phyloP scores from a whole-genome alignment of 441 rosid genomes.

The Adansonia rubrostipa region DNA sequence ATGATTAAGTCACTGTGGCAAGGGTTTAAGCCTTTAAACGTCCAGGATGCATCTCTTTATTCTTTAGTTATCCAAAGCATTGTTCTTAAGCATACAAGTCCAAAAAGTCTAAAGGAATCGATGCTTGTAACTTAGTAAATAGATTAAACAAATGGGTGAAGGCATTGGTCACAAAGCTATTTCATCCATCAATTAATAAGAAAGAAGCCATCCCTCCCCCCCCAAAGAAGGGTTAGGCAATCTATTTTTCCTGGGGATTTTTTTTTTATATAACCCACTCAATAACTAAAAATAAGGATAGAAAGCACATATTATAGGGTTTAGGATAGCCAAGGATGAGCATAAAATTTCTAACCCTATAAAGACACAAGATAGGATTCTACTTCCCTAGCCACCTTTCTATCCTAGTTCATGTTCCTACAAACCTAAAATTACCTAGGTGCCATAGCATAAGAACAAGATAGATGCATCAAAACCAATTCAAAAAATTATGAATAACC shows the following conservation, averaged over 20 bases:
- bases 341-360: background rate
- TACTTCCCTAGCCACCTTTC: background rate
- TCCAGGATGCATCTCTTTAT: too few relatives aligned
- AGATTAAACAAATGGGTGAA: too few relatives aligned
- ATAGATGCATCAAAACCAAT: background rate
- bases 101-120: too few relatives aligned
- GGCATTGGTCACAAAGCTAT: too few relatives aligned
- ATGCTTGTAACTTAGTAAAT: too few relatives aligned
- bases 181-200: too few relatives aligned
- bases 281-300: background rate
- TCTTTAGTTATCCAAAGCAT: too few relatives aligned
- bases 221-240: too few relatives aligned
- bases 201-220: too few relatives aligned
- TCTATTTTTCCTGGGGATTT: background rate
- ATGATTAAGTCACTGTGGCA: background rate
- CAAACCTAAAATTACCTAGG: background rate
- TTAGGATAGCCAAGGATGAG: conserved; percentile 6
- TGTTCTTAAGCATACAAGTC: too few relatives aligned
- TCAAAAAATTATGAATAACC: background rate
- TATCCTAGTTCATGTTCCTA: background rate
- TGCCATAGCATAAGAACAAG: background rate
- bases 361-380: background rate
- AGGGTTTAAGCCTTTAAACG: background rate
- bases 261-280: background rate
- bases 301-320: background rate